Base-by-base conservation (phyloP, 306 rosid species). In the Inga leiocalycina region DNA sequence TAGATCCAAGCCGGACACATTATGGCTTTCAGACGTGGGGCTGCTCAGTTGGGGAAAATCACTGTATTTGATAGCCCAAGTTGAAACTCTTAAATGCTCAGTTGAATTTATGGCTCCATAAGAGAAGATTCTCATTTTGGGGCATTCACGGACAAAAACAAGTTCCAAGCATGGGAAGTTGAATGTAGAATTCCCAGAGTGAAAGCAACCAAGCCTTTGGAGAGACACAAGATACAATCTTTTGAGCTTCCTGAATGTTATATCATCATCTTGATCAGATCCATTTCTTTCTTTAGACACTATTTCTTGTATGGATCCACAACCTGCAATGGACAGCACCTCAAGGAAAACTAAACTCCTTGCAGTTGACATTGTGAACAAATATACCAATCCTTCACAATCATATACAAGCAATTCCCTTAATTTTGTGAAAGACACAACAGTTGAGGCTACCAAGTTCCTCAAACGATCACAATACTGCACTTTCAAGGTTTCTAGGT, bases 341-440 rank as follows among this genome's bases (percentile, higher is more conserved):
- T 71, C 41, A 24, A 85, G 82, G 8, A 16, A 70, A 62, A 1
- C 71, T 70, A 85, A 77, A 56, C 80, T 81, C 64, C 13, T 81
- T 15, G 83, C 85, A 8, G 66, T 77, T 32, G 79, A 72, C 8
- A 4, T 30, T 43, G 76, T n/a, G 66, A 85, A 66, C 48, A 85
- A 44, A 54, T 20, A 81, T 19, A 30, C 16, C 76, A 79, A 6
- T 72, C 46, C 79, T 70, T 48, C 17, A 77, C 82, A 37, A 30
- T 59, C 0, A 45, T 4, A 5, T 30, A 62, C 14, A 10, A 0
- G 2, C 2, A 85, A n/a, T 1, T 0, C 2, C 0, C 10, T 24
- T 41, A 85, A 27, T 32, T 80, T 80, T 9, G 10, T 12, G 27
- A 80, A 70, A 3, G 75, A 78, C 2, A 48, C 32, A 1, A 20